A percentile compares a stretch with the other conserved stretches of the same genome.
Conservation (phyloP, 2,329 filamentous ascomycete genomes). For the Beauveria caledonica region DNA sequence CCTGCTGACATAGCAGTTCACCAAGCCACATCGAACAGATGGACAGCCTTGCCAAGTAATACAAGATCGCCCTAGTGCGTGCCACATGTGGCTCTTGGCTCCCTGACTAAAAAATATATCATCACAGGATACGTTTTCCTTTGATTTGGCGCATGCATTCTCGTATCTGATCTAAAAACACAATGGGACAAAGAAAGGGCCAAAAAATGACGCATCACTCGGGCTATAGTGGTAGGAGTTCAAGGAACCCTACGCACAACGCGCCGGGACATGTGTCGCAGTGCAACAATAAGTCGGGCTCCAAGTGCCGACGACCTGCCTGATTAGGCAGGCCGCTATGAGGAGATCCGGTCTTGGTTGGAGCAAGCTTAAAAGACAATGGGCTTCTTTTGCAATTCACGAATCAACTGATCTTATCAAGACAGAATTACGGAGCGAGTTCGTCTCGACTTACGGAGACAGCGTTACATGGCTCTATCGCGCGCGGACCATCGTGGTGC, state of each 20-base stretch:
- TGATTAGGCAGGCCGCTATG: conserved; percentile 3
- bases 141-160: too few species aligned
- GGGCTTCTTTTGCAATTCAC: neutral
- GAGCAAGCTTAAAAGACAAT: neutral
- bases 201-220: neutral
- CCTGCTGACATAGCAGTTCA: too few species aligned
- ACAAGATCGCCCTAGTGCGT: neutral
- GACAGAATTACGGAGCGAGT: neutral
- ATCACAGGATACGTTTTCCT: too few species aligned
- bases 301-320: conserved; percentile 6
- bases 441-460: neutral
- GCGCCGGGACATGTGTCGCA: neutral
- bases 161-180: neutral
- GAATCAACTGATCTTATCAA: neutral
- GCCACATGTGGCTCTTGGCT: neutral
- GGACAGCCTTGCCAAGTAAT: neutral
- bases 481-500: neutral
- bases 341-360: neutral
- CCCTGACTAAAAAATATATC: too few species aligned
- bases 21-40: neutral
- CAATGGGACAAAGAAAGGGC: neutral
- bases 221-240: neutral
- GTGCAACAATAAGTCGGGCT: neutral
- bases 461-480: neutral
- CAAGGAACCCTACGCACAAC: neutral